A percentile compares a stretch with the other conserved stretches of the same genome.
phyloP scores from a whole-genome alignment of 208 protist genomes.

The Polymyxa betae region DNA sequence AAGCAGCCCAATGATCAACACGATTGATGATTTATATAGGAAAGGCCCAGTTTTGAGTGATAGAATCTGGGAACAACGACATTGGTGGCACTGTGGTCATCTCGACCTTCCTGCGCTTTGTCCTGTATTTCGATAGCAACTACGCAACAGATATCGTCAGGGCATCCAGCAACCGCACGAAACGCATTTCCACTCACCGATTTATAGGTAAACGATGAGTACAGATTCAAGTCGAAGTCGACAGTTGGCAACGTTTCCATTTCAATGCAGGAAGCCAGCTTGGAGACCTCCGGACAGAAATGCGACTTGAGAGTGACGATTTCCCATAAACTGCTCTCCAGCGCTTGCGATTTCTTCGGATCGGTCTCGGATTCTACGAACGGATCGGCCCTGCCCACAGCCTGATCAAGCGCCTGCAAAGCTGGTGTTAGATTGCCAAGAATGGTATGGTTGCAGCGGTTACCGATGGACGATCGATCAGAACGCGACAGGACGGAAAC shows the following conservation, averaged over 20 bases:
- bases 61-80: conserved; percentile 1
- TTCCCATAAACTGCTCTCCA: conserved; percentile 21
- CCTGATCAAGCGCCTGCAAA: neutral
- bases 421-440: neutral
- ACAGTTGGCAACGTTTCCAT: neutral
- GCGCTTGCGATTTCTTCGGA: neutral
- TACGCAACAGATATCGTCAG: neutral
- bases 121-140: neutral
- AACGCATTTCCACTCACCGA: neutral
- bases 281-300: conserved; percentile 10
- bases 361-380: neutral
- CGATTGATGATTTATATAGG: neutral
- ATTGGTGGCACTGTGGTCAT: neutral
- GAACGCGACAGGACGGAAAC: conserved; percentile 17
- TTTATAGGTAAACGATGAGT: conserved; percentile 17
- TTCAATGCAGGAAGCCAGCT: neutral
- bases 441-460: neutral
- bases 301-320: neutral
- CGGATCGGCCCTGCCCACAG: neutral
- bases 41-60: neutral
- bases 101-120: neutral
- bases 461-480: neutral
- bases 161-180: neutral
- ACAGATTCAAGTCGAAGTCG: neutral
- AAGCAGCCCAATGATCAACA: neutral